Percentiles rank a stretch among this genome's conserved stretches.
These are phyloP conservation scores for Drechslera avenae DNA, from an alignment of 2,329 filamentous ascomycete genomes.

Conservation along the genomic window DNA sequence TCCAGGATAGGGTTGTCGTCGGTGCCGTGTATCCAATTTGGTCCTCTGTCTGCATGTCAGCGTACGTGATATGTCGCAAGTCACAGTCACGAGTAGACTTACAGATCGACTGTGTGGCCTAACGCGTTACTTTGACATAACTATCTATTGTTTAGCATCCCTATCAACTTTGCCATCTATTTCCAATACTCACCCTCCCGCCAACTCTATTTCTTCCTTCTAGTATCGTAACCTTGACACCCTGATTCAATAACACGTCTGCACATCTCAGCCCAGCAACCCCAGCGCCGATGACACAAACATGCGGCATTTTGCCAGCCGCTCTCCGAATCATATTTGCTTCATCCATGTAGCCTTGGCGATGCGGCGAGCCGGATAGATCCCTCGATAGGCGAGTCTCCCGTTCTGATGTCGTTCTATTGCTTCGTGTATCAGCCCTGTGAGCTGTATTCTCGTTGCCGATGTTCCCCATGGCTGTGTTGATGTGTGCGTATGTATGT, in stretches of 20 bases:
- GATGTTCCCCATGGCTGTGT: conserved; percentile 25
- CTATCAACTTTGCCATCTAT: background rate
- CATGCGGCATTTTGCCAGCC: conserved; percentile 54
- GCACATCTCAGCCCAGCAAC: conserved; percentile 73
- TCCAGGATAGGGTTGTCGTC: conserved; percentile 72
- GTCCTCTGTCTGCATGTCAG: conserved; percentile 56
- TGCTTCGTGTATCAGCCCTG: conserved; percentile 35
- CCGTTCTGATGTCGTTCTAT: conserved; percentile 19
- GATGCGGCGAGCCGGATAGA: conserved; percentile 38
- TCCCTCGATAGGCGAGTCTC: conserved; percentile 44
- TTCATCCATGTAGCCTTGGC: conserved; percentile 26
- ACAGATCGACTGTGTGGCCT: conserved; percentile 63
- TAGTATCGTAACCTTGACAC: conserved; percentile 70
- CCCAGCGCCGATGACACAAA: conserved; percentile 73
- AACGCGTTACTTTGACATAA: conserved; percentile 56
- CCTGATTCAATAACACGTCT: conserved; percentile 67
- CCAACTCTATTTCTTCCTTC: conserved; percentile 71
- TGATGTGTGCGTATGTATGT: background rate
- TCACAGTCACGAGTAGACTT: conserved; percentile 36
- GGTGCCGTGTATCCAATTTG: conserved; percentile 83
- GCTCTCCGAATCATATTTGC: conserved; percentile 38
- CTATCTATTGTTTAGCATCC: conserved; percentile 33
- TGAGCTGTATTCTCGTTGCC: conserved; percentile 34
- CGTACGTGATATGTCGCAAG: background rate
- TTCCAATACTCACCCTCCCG: conserved; percentile 59